phyloP scores from a whole-genome alignment of 192 early-diverging fungal genomes.

The Coemansia sp. region DNA sequence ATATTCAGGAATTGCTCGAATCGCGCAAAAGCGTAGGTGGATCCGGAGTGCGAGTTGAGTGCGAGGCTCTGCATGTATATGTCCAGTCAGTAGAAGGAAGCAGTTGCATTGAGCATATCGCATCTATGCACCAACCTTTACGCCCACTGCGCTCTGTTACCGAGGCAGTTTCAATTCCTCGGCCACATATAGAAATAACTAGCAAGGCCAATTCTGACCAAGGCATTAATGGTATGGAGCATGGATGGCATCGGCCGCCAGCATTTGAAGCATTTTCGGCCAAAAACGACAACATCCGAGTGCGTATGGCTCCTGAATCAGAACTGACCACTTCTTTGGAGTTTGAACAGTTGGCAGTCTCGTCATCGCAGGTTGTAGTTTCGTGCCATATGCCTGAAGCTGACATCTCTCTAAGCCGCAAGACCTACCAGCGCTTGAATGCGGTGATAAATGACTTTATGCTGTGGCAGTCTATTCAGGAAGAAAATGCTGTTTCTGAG shows the following conservation, averaged over 20 bases:
- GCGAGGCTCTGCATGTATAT: slow-evolving; percentile 32
- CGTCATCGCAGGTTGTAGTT: slow-evolving; percentile 38
- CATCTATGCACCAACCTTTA: slow-evolving; percentile 35
- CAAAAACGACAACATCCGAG: slow-evolving; percentile 45
- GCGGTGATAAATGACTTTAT: slow-evolving; percentile 51
- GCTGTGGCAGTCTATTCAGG: slow-evolving; percentile 52
- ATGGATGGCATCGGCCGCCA: slow-evolving; percentile 27
- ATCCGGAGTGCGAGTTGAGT: slow-evolving; percentile 49
- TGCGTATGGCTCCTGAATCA: slow-evolving; percentile 50
- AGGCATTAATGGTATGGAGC: not conserved
- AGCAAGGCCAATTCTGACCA: slow-evolving; percentile 21
- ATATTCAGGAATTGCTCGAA: slow-evolving; percentile 51
- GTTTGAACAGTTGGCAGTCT: slow-evolving; percentile 47
- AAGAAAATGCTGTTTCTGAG: slow-evolving; percentile 12
- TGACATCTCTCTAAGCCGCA: slow-evolving; percentile 20
- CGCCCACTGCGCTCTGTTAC: not conserved
- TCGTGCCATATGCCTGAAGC: slow-evolving; percentile 53
- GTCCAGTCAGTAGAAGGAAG: slow-evolving; percentile 40
- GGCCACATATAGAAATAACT: slow-evolving; percentile 52
- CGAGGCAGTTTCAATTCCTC: slow-evolving; percentile 30
- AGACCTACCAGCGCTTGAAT: slow-evolving; percentile 44
- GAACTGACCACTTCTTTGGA: slow-evolving; percentile 47
- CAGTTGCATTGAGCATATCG: slow-evolving; percentile 30
- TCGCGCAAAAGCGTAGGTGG: slow-evolving; percentile 49
- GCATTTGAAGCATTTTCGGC: slow-evolving; percentile 52